Evolutionary conservation across 2,329 filamentous ascomycete species (phyloP).

Genomic region (Ceratocystis ficicola): DNA sequence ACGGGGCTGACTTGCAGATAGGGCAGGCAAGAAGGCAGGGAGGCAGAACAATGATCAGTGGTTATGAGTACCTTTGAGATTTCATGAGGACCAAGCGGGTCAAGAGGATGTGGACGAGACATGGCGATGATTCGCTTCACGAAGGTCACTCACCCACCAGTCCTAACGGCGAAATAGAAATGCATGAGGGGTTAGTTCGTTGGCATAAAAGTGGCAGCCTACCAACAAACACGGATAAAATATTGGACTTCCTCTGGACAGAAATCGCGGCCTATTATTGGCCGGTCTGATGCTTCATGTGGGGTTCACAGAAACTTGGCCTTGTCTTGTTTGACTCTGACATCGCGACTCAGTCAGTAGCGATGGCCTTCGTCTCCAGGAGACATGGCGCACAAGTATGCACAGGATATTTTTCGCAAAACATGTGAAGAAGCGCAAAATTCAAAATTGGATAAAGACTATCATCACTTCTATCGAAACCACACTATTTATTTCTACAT

Average conservation of each 20-base stretch:
- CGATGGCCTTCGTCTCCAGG: too few species aligned
- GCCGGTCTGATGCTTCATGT: background rate
- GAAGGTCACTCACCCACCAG: too few species aligned
- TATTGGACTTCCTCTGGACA: too few species aligned
- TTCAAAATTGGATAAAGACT: too few species aligned
- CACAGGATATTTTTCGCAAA: too few species aligned
- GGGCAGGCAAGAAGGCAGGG: slow-evolving; percentile 13
- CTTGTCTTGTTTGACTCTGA: background rate
- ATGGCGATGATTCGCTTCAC: background rate
- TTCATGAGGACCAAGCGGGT: slow-evolving; percentile 26
- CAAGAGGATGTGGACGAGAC: slow-evolving; percentile 25
- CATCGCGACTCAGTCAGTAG: background rate
- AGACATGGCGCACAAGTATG: too few species aligned
- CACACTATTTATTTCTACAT: slow-evolving; percentile 2
- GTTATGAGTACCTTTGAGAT: slow-evolving; percentile 23
- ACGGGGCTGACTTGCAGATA: background rate
- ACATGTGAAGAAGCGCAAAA: too few species aligned
- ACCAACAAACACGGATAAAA: too few species aligned
- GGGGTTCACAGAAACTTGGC: background rate
- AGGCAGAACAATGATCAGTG: background rate
- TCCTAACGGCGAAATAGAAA: too few species aligned
- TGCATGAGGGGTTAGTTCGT: too few species aligned
- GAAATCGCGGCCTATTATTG: background rate
- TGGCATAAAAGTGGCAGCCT: too few species aligned
- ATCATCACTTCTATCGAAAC: background rate